Evolutionary conservation across 2,329 filamentous ascomycete species (phyloP).

Genomic region (Aspergillus tamarii): DNA sequence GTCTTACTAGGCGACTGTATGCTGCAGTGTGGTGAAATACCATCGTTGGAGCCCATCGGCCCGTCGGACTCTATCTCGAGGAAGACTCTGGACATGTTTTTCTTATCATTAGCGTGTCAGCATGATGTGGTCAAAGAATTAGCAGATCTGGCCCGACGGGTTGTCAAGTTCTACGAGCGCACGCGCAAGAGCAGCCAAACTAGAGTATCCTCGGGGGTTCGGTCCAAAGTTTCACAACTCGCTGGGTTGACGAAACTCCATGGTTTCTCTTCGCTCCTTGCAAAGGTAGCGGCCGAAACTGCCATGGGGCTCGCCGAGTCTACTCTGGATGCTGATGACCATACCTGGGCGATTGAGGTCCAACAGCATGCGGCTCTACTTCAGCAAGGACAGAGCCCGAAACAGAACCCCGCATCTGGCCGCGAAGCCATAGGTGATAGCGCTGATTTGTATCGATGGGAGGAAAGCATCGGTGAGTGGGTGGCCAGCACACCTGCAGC

Average conservation of each 20-base stretch:
- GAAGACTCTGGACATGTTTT: constrained; percentile 34
- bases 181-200: constrained; percentile 26
- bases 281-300: constrained; percentile 41
- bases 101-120: constrained; percentile 30
- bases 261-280: constrained; percentile 34
- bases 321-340: constrained; percentile 41
- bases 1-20: constrained; percentile 35
- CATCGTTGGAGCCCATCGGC: constrained; percentile 13
- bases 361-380: constrained; percentile 35
- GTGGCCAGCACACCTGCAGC: constrained; percentile 52
- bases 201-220: constrained; percentile 30
- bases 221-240: constrained; percentile 30
- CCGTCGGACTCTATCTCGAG: constrained; percentile 20
- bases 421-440: constrained; percentile 20
- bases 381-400: constrained; percentile 18
- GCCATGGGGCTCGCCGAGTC: constrained; percentile 46
- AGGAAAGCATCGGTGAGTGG: constrained; percentile 62
- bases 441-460: constrained; percentile 52
- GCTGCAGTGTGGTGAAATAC: constrained; percentile 30
- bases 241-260: constrained; percentile 23
- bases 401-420: constrained; percentile 18
- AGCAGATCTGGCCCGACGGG: constrained; percentile 37
- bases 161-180: constrained; percentile 38
- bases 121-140: constrained; percentile 38
- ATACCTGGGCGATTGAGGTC: constrained; percentile 43